Base-by-base conservation (phyloP, 1,284 basidiomycete species). In the Ceratobasidium sp. region DNA sequence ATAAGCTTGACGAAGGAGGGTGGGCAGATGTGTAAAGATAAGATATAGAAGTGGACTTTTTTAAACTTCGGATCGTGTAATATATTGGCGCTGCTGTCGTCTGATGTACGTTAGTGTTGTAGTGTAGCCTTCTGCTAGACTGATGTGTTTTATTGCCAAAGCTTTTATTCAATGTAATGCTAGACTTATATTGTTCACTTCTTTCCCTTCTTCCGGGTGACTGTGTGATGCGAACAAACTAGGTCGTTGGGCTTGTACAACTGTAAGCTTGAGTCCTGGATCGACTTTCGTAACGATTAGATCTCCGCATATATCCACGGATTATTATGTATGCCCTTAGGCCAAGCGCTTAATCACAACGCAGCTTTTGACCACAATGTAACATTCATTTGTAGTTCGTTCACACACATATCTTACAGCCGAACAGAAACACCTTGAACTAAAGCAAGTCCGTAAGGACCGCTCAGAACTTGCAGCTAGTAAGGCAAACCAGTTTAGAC, bases 1-100 rank as follows among this genome's bases (percentile, higher is more conserved):
- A 96, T 85, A 95, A 94, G 83, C 88, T 97, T 40, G 93, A 94
- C 81, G 94, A 94, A 87, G 93, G 93, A 54, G 93, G 93, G 44
- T 95, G 93, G 93, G 87, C 90, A 17, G 93, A 95, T 82, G 90
- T 94, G 77, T 93, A 83, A 67, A 13, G 12, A 13, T 20, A 17
- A 59, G 23, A 23, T 26, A 10, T n/a, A 9, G 3, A 15, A n/a
- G 23, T 65, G 2, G 40, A 17, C 26, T 38, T 67, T 23, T 67
- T 33, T 4, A 33, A 4, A 33, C 4, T 59, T 59, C 57, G n/a
- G 57, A 23, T 6, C 59, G 13, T 61, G 12, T 62, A 5, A 38
- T 52, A 15, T 67, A 52, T 67, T 52, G 9, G 15, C 12, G 23
- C 20, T 28, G 65, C 62, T 48, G 26, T 65, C 28, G 26, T 17